These are phyloP conservation scores for Fusarium subtropicale DNA, from an alignment of 2,329 filamentous ascomycete genomes.

Conservation along the genomic window DNA sequence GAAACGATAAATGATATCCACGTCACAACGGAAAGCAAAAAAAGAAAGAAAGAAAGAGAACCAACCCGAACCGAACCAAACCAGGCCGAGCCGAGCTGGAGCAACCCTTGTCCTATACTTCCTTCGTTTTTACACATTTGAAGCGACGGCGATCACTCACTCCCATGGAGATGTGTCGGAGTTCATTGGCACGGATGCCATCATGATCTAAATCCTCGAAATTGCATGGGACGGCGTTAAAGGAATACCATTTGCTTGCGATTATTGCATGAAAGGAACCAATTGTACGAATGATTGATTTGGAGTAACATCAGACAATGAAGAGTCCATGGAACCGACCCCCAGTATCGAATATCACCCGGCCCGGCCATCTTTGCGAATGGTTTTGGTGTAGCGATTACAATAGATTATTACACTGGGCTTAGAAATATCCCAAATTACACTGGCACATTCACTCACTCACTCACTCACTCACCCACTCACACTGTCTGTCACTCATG, in stretches of 20 bases:
- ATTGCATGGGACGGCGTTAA: constrained; percentile 42
- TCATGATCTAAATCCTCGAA: constrained; percentile 21
- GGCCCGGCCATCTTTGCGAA: constrained; percentile 15
- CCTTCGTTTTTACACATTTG: constrained; percentile 19
- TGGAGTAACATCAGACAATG: neutral
- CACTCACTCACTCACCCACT: neutral
- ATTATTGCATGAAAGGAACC: constrained; percentile 20
- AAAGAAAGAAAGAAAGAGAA: constrained; percentile 3
- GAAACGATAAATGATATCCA: constrained; percentile 45
- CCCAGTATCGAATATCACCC: neutral
- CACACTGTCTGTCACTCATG: neutral
- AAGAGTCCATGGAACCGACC: neutral
- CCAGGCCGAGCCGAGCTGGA: neutral
- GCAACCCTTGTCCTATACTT: neutral
- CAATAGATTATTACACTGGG: constrained; percentile 7
- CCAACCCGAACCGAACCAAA: neutral
- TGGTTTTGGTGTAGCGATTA: constrained; percentile 2
- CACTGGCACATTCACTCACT: constrained; percentile 14
- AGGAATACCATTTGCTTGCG: constrained; percentile 36
- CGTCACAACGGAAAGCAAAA: neutral
- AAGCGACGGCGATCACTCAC: constrained; percentile 22
- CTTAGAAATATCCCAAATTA: constrained; percentile 11
- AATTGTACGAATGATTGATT: constrained; percentile 9
- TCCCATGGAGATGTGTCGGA: constrained; percentile 16
- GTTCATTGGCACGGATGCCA: constrained; percentile 32